Evolutionary conservation across 345 rosid genomes (phyloP), one percentile per base, ranked within the genome.

Genomic region (Hypericum perforatum): DNA sequence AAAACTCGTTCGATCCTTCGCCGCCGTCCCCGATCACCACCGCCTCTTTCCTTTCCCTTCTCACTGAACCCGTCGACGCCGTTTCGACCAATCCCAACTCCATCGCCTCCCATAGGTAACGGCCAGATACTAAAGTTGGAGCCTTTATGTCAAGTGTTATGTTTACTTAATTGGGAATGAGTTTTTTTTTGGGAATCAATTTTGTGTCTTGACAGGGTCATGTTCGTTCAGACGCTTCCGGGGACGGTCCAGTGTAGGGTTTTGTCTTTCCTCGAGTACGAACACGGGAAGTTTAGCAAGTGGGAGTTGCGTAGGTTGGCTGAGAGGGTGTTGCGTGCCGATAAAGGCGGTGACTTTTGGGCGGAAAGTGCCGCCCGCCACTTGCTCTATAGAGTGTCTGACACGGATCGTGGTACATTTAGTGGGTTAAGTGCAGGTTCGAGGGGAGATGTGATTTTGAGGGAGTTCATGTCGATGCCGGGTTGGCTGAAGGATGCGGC

Each of bases 181-280:
- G 16, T 13, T 47, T 40, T 37, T n/a, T 43, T 39, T 67, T 52
- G 60, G 12, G 52, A 10, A 16, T 54, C 36, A 48, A 5, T 52
- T 9, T 11, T 12, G 37, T 38, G n/a, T 48, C 39, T 52, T 8
- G 32, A 46, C 57, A 83, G 92, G 89, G 45, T 73, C 22, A 70
- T 83, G 70, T 77, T 83, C 75, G 60, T 85, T n/a, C 77, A 76
- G 66, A 89, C 87, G 10, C 66, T 83, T 44, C 95, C 97, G 0
- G 40, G 62, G 60, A 64, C 83, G 64, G 79, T 83, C 39, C 89
- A 85, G 64, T 70, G 78, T 0, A 66, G 82, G 60, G 81, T 89
- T 64, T 42, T 85, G 5, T 79, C 89, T 3, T 74, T 85, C 48
- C 81, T 89, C 41, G 74, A 71, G 41, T 39, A 54, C 13, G 87